Base-by-base conservation (phyloP, 371 early-diverging fungal species). In the Mortierella sp. region DNA sequence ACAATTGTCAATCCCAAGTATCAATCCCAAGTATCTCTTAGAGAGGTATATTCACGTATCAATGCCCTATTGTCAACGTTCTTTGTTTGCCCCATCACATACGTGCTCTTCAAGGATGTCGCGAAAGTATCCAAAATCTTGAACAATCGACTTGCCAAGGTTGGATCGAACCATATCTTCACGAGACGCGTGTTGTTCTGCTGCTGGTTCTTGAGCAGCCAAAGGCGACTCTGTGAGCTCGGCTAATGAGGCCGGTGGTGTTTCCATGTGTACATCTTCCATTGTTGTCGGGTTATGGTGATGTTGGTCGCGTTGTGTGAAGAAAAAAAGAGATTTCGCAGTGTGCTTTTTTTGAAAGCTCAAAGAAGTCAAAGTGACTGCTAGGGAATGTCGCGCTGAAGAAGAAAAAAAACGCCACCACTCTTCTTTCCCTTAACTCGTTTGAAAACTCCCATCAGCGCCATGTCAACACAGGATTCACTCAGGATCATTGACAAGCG, bases 31-130 rank as follows among this genome's bases (percentile, higher is more conserved):
- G 16, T 7, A 4, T 9, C 38, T 28, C 47, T 11, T 6, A 42
- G 1, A 31, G 38, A 11, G 9, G 47, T 8, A 50, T 19, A 1
- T 16, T 8, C 31, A 7, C 7, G 34, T 21, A 63, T 44, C n/a
- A 21, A 3, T 1, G n/a, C 47, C 31, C 19, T 14, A 0, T 44
- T 55, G 26, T 14, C 14, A 13, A 60, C 34, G 16, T 4, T 63
- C 60, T 34, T 26, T 3, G 8, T 21, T 28, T 45, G 21, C 31
- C 7, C 9, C 1, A 2, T 71, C 26, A 63, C 73, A 11, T 85
- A 85, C 86, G n/a, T 85, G 86, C 38, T 81, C 79, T 16, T 85
- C 86, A 47, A 85, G 58, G 77, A 85, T 81, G 48, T 85, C 86
- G 44, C 86, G 79, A 73, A 77, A 85, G 0, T 74, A 38, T 19